These are phyloP conservation scores for Tuber umbilicatum DNA, from an alignment of 495 filamentous ascomycete species.

Conservation along the genomic window DNA sequence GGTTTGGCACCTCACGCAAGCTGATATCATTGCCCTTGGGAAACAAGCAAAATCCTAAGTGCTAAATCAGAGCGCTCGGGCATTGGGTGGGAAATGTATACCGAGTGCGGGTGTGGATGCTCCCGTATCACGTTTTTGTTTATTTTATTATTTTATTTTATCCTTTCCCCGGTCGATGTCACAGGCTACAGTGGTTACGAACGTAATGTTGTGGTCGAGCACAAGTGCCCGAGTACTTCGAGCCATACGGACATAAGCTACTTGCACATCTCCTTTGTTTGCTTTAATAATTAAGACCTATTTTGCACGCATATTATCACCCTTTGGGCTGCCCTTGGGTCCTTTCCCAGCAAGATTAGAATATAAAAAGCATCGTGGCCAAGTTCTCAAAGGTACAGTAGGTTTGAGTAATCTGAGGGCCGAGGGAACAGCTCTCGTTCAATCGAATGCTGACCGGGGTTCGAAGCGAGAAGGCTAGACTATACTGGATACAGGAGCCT, in stretches of 20 bases:
- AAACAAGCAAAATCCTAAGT: constrained; percentile 11
- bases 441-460: neutral
- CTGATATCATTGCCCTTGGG: constrained; percentile 50
- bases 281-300: neutral
- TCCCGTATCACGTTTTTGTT: neutral
- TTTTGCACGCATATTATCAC: neutral
- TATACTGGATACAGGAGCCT: neutral
- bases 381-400: neutral
- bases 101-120: neutral
- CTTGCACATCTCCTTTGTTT: neutral
- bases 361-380: neutral
- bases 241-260: neutral
- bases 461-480: neutral
- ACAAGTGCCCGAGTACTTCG: neutral
- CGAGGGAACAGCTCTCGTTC: neutral
- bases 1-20: constrained; percentile 48
- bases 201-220: neutral
- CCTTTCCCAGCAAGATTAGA: neutral
- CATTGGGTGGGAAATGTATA: neutral
- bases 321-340: neutral
- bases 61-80: neutral
- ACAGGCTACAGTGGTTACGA: neutral
- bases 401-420: neutral
- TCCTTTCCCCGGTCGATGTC: neutral
- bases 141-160: neutral